Conservation (phyloP, 2,329 filamentous ascomycete genomes). For the Aureobasidium melanogenum region DNA sequence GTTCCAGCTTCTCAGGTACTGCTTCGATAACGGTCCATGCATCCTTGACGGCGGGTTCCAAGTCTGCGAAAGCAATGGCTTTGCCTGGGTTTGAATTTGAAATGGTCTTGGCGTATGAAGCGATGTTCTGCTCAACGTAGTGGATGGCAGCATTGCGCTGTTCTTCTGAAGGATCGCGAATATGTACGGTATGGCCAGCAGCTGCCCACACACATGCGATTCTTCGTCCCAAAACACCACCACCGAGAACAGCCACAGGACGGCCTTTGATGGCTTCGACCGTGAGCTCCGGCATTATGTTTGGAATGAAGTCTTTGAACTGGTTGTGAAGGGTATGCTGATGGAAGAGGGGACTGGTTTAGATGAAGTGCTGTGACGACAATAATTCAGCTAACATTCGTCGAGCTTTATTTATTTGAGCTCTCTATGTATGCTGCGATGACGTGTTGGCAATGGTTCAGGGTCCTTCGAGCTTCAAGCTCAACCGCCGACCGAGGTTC, state of each 20-base stretch:
- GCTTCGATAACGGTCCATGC: constrained; percentile 49
- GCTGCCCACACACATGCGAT: constrained; percentile 32
- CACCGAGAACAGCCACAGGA: constrained; percentile 34
- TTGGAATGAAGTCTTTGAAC: background rate
- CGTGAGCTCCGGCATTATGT: background rate
- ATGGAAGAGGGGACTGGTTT: background rate
- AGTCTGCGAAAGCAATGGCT: constrained; percentile 27
- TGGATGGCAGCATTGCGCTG: constrained; percentile 30
- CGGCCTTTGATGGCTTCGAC: constrained; percentile 16
- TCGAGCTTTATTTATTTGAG: too few relatives aligned
- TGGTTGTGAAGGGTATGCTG: background rate
- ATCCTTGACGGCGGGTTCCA: constrained; percentile 33
- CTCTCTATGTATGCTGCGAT: background rate
- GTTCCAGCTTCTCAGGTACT: constrained; percentile 41
- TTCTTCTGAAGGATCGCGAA: constrained; percentile 34
- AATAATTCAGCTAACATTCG: background rate
- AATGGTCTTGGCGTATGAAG: constrained; percentile 11
- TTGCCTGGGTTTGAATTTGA: constrained; percentile 19
- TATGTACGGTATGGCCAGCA: constrained; percentile 34
- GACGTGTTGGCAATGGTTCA: background rate
- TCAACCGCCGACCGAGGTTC: background rate
- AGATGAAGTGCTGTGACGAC: background rate
- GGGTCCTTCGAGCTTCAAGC: background rate
- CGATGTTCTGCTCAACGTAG: constrained; percentile 33
- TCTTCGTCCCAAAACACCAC: constrained; percentile 36